These are phyloP conservation scores for Viola odorata DNA, from an alignment of 345 rosid genomes.

Conservation along the genomic window DNA sequence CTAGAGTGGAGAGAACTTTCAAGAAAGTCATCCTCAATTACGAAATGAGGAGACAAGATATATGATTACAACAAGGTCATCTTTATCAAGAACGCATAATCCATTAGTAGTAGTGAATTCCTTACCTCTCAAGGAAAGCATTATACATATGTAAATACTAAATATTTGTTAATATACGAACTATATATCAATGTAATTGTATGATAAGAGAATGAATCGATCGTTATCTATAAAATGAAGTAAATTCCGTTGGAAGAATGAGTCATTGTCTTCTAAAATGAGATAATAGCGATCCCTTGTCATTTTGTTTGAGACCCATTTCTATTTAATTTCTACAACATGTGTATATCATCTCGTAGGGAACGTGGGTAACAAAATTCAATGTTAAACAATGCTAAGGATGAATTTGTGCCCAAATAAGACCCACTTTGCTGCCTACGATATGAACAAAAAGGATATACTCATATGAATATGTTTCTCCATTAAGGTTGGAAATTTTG, in stretches of 20 bases:
- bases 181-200: no score
- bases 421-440: slow-evolving; percentile 11
- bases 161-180: no score
- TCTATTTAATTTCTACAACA: neutral
- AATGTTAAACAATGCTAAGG: slow-evolving; percentile 8
- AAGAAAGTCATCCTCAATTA: slow-evolving; percentile 14
- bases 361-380: slow-evolving; percentile 25
- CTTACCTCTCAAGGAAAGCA: neutral
- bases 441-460: slow-evolving; percentile 5
- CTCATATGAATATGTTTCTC: slow-evolving; percentile 15
- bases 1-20: slow-evolving; percentile 5
- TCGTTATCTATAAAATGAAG: no score
- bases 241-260: no score
- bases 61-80: slow-evolving; percentile 34
- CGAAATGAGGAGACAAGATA: slow-evolving; percentile 31
- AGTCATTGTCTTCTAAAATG: no score
- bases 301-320: slow-evolving; percentile 6
- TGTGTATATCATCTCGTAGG: slow-evolving; percentile 35
- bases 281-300: neutral
- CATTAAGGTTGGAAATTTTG: slow-evolving; percentile 12
- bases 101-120: slow-evolving; percentile 7
- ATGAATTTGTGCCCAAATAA: slow-evolving; percentile 17
- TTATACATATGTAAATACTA: neutral
- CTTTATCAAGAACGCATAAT: slow-evolving; percentile 37
- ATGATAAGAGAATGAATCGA: no score